Evolutionary conservation across 352 stramenopile genomes (phyloP).

Genomic region (Phytopythium oedochilum): DNA sequence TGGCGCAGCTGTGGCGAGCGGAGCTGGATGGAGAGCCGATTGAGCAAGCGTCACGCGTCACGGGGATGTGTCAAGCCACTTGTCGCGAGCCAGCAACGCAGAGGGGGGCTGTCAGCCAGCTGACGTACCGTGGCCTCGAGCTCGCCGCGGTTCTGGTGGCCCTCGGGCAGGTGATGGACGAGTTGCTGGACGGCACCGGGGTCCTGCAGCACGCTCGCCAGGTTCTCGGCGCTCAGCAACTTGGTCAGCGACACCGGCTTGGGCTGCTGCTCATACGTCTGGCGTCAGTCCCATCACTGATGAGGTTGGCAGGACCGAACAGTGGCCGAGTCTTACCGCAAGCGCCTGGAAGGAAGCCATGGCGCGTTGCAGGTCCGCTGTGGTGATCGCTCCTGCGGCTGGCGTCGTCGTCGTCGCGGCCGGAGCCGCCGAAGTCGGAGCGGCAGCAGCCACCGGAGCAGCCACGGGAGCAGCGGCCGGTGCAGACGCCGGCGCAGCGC

Average conservation of each 20-base stretch:
- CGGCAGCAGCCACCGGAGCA: conserved; percentile 7
- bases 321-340: conserved; percentile 28
- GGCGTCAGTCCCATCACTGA: too few species aligned
- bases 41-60: too few species aligned
- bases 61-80: too few species aligned
- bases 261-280: conserved; percentile 27
- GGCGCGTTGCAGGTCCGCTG: conserved; percentile 80
- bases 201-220: conserved; percentile 62
- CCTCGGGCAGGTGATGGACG: conserved; percentile 73
- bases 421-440: conserved; percentile 7
- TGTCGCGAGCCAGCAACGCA: too few species aligned
- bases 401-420: conserved; percentile 15
- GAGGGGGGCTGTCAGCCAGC: not conserved
- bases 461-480: conserved; percentile 8
- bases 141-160: conserved; percentile 67
- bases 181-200: conserved; percentile 45
- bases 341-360: conserved; percentile 79
- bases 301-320: too few species aligned
- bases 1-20: conserved; percentile 86
- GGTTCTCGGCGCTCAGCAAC: conserved; percentile 52
- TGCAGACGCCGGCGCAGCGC: conserved; percentile 1
- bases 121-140: conserved; percentile 59
- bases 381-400: conserved; percentile 40
- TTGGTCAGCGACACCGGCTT: conserved; percentile 59
- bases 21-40: too few species aligned